phyloP scores from a whole-genome alignment of 2,329 filamentous ascomycete species.

The Dothistroma pini region DNA sequence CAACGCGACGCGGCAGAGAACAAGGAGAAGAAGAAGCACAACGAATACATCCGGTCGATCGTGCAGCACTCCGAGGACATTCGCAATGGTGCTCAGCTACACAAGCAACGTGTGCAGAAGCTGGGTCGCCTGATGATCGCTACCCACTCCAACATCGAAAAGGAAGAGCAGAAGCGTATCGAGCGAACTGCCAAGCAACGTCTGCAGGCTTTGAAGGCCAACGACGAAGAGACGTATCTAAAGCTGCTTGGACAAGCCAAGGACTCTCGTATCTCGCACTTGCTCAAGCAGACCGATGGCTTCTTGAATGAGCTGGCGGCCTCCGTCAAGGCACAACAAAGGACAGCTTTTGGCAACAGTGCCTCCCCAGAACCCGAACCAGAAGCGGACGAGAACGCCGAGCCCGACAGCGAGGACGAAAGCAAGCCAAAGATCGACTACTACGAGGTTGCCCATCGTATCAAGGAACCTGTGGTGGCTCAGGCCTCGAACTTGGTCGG shows the following conservation, averaged over 20 bases:
- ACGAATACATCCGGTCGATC: constrained; percentile 85
- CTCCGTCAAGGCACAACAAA: constrained; percentile 91
- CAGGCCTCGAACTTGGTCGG: constrained; percentile 87
- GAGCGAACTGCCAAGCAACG: constrained; percentile 98
- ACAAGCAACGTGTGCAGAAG: constrained; percentile 75
- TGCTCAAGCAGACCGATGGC: constrained; percentile 94
- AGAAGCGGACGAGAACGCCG: constrained; percentile 63
- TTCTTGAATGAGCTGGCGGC: constrained; percentile 94
- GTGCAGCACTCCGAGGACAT: constrained; percentile 78
- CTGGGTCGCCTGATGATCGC: constrained; percentile 82
- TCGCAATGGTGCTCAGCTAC: constrained; percentile 60
- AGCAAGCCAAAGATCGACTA: constrained; percentile 86
- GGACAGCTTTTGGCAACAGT: constrained; percentile 74
- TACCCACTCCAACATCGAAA: constrained; percentile 95
- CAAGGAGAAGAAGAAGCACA: constrained; percentile 96
- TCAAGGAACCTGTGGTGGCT: constrained; percentile 83
- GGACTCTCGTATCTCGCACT: constrained; percentile 96
- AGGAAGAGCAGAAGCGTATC: constrained; percentile 98
- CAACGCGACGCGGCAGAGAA: constrained; percentile 94
- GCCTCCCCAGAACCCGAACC: constrained; percentile 53
- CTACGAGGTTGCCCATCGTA: constrained; percentile 94
- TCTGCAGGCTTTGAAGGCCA: constrained; percentile 97
- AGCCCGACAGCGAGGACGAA: constrained; percentile 65
- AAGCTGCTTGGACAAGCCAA: constrained; percentile 98
- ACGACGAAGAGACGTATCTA: constrained; percentile 98